These are phyloP conservation scores for Forsythia viridissima DNA, from an alignment of 257 asterid species.

Conservation along the genomic window DNA sequence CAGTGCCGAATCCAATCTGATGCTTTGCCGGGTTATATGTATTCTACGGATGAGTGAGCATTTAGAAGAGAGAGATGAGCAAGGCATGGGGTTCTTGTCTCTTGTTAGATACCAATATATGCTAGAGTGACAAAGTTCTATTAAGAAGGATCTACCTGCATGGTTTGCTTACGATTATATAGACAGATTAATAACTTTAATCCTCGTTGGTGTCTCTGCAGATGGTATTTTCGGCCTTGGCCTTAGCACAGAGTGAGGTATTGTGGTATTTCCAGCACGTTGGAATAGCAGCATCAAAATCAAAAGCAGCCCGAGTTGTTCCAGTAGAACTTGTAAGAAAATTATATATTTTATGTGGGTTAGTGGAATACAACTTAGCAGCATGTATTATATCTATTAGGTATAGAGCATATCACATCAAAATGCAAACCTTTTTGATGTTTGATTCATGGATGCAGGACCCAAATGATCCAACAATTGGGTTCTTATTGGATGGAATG, in stretches of 20 bases:
- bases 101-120: not conserved
- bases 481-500: slow-evolving; percentile 93
- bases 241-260: slow-evolving; percentile 96
- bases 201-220: slow-evolving; percentile 46
- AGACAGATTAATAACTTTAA: slow-evolving; percentile 10
- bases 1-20: not conserved
- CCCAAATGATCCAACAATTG: slow-evolving; percentile 97
- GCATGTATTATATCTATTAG: slow-evolving; percentile 14
- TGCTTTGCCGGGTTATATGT: not conserved
- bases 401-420: not conserved
- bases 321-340: slow-evolving; percentile 89
- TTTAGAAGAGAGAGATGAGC: slow-evolving; percentile 1
- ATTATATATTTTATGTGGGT: slow-evolving; percentile 4
- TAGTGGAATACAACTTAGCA: slow-evolving; percentile 13
- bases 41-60: slow-evolving; percentile 10
- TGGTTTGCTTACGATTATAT: slow-evolving; percentile 13
- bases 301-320: slow-evolving; percentile 69
- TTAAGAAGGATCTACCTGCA: not conserved
- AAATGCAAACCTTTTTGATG: slow-evolving; percentile 4
- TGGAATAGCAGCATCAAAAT: slow-evolving; percentile 77
- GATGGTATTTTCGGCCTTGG: slow-evolving; percentile 99
- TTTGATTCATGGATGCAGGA: slow-evolving; percentile 57
- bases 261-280: slow-evolving; percentile 96
- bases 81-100: not conserved
- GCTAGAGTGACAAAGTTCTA: slow-evolving; percentile 7